Evolutionary conservation across 2,329 filamentous ascomycete species (phyloP), one percentile per base, ranked within the genome.

Genomic region (Paraphoma chrysanthemicola): DNA sequence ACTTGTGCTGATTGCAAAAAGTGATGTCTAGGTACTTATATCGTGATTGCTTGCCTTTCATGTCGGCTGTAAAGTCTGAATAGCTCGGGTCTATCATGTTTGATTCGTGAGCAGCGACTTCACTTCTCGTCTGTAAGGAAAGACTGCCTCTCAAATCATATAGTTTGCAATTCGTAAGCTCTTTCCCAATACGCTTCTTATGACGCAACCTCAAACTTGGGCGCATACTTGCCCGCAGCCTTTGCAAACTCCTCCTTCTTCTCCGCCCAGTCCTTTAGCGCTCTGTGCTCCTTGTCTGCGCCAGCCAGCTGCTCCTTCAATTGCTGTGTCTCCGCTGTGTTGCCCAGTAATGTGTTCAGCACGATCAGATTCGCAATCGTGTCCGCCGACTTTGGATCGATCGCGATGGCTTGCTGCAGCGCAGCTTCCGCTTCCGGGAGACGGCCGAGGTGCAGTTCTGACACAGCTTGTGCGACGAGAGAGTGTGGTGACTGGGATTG

Each of bases 161-260:
- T 23, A 23, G 23, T 23, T 2, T 5, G 23, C 23, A 23, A 3
- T 5, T 23, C 23, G 2, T 23, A 23, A 23, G 23, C 23, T 23
- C 23, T 23, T 23, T 23, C 23, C 23, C 2, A 23, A 5, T 44
- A 36, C 38, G 18, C 14, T 33, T 36, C 56, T 57, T 59, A 71
- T 23, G 65, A 58, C 30, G 68, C 57, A 6, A 70, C 83, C 59
- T 88, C 83, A 60, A 92, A 92, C 82, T 94, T 97, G 33, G 93
- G 86, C 64, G 87, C 89, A 78, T 95, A 98, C 80, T 96, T 98
- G 28, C 86, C 83, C 17, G 91, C 91, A 11, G 93, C 93, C 69
- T 88, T 88, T 76, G 96, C 92, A 73, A 98, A 98, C 55, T 93
- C 79, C n/a, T 83, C 85, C 76, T 88, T 92, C 88, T 97, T 98